Conservation (phyloP, 148 eudicot species). For the Rhododendron henanense region DNA sequence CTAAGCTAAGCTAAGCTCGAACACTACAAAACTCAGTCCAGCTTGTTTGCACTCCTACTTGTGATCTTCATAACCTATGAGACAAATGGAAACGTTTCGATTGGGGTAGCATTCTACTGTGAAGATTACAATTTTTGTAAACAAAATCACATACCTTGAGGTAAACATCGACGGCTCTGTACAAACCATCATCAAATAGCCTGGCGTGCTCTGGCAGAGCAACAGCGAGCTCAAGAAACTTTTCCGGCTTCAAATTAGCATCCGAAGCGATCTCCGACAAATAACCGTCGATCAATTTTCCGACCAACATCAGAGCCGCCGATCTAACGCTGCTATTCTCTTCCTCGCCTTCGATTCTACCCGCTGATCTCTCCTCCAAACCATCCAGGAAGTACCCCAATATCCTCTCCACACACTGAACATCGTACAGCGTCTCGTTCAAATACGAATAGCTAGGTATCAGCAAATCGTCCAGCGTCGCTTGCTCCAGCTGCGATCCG, state of each 20-base stretch:
- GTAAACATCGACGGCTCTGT: conserved; percentile 86
- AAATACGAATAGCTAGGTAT: conserved; percentile 93
- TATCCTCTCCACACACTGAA: conserved; percentile 84
- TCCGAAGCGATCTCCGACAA: conserved; percentile 92
- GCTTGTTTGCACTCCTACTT: not conserved
- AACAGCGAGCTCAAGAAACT: conserved; percentile 53
- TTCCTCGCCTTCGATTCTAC: conserved; percentile 29
- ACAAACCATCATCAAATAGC: conserved; percentile 78
- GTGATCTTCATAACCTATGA: too few relatives aligned
- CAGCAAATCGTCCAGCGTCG: conserved; percentile 75
- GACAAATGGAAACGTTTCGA: too few relatives aligned
- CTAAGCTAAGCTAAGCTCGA: too few relatives aligned
- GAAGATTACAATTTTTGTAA: not conserved
- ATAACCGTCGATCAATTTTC: conserved; percentile 87
- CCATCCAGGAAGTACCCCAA: conserved; percentile 48
- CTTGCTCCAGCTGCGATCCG: conserved; percentile 71
- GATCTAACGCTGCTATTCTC: conserved; percentile 35
- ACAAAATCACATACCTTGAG: conserved; percentile 53
- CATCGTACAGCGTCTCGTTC: conserved; percentile 85
- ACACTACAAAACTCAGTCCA: too few relatives aligned
- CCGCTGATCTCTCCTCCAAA: conserved; percentile 29
- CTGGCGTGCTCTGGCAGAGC: conserved; percentile 74
- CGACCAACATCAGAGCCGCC: conserved; percentile 60
- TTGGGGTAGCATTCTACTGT: too few relatives aligned
- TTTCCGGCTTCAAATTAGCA: conserved; percentile 65